These are phyloP conservation scores for Leccinum subrobustum DNA, from an alignment of 1,284 basidiomycete genomes.

Conservation along the genomic window DNA sequence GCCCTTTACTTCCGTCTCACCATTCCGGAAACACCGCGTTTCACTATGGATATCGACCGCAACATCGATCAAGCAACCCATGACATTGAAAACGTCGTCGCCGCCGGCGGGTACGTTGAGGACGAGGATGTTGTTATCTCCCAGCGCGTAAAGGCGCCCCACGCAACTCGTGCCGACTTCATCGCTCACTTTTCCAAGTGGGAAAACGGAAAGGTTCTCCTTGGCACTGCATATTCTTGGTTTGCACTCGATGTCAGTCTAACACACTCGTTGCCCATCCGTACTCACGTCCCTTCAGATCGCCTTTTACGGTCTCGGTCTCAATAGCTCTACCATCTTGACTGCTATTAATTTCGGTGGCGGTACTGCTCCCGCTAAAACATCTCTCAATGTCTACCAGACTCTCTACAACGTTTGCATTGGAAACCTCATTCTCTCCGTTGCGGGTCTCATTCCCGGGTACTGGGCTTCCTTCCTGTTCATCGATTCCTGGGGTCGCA, in stretches of 20 bases:
- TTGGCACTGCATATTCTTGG: constrained; percentile 56
- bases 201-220: constrained; percentile 44
- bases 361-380: constrained; percentile 3
- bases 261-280: neutral
- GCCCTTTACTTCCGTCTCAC: constrained; percentile 58
- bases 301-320: constrained; percentile 60
- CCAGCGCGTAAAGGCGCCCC: constrained; percentile 47
- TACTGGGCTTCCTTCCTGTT: constrained; percentile 50
- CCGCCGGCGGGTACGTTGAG: constrained; percentile 39
- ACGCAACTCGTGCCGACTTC: constrained; percentile 48
- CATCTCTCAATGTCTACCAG: constrained; percentile 27
- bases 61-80: constrained; percentile 57
- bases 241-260: constrained; percentile 56
- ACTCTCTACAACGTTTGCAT: constrained; percentile 33
- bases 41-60: constrained; percentile 71
- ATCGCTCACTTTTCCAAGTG: constrained; percentile 42
- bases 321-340: constrained; percentile 52
- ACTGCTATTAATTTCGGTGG: constrained; percentile 33
- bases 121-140: constrained; percentile 40
- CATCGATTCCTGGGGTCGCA: constrained; percentile 52
- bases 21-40: constrained; percentile 61
- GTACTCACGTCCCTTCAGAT: constrained; percentile 38
- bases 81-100: constrained; percentile 53
- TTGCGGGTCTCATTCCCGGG: constrained; percentile 52
- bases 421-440: constrained; percentile 48